Evolutionary conservation across 768 basidiomycete species (phyloP).

Genomic region (Lactarius quietus): DNA sequence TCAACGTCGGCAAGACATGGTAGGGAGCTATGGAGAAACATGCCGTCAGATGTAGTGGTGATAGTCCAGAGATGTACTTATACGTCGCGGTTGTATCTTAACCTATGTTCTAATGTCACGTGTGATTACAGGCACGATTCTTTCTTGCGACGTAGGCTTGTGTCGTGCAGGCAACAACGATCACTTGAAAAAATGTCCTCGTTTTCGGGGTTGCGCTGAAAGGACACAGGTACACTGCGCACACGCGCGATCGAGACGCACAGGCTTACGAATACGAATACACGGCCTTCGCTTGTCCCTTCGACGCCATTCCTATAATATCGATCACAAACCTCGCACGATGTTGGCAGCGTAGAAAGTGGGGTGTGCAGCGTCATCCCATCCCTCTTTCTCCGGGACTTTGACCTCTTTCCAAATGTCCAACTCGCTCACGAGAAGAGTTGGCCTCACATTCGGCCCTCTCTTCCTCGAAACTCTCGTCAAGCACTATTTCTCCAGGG

Average conservation of each 20-base stretch:
- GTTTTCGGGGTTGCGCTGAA: background rate
- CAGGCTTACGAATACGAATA: background rate
- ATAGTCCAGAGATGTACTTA: too few relatives aligned
- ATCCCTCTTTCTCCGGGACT: background rate
- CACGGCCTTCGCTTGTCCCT: background rate
- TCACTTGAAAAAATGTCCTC: too few relatives aligned
- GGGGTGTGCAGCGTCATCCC: background rate
- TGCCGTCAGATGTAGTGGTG: too few relatives aligned
- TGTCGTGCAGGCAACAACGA: too few relatives aligned
- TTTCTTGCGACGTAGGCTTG: too few relatives aligned
- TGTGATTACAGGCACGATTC: too few relatives aligned
- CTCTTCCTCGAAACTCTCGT: constrained; percentile 71
- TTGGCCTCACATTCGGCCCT: constrained; percentile 65
- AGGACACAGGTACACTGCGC: background rate
- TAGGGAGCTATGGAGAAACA: too few relatives aligned
- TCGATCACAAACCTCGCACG: background rate
- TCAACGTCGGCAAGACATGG: too few relatives aligned
- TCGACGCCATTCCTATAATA: background rate
- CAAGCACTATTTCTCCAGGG: constrained; percentile 77
- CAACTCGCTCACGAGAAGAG: constrained; percentile 59
- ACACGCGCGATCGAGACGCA: background rate
- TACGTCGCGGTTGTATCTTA: too few relatives aligned
- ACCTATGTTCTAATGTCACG: too few relatives aligned
- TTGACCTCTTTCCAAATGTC: constrained; percentile 12
- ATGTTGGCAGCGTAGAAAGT: background rate